Conservation (phyloP, 2,329 filamentous ascomycete genomes). For the Trichoderma sp. region DNA sequence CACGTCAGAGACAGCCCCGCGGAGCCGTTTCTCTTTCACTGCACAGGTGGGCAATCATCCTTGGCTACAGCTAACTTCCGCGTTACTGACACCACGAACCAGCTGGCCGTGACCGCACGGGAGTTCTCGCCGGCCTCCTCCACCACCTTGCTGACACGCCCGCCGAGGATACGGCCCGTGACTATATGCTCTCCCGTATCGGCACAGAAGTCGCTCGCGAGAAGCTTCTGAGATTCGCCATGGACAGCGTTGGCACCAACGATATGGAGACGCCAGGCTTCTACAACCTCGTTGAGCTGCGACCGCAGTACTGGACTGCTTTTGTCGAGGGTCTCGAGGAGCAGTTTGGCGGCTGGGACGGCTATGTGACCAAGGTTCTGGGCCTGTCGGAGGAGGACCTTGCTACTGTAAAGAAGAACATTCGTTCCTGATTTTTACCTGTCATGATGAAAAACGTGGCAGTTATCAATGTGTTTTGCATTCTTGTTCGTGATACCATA, state of each 20-base stretch:
- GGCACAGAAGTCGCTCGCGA: slow-evolving; percentile 51
- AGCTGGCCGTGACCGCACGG: slow-evolving; percentile 56
- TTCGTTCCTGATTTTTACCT: slow-evolving; percentile 27
- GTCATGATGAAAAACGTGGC: not conserved
- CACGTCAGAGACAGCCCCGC: slow-evolving; percentile 45
- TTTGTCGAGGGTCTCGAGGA: slow-evolving; percentile 44
- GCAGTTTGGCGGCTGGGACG: slow-evolving; percentile 48
- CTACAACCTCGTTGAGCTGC: slow-evolving; percentile 45
- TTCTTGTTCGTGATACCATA: slow-evolving; percentile 18
- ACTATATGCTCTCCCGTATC: slow-evolving; percentile 54
- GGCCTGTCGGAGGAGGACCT: slow-evolving; percentile 47
- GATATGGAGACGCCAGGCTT: slow-evolving; percentile 46
- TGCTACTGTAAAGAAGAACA: slow-evolving; percentile 45
- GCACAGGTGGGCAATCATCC: slow-evolving; percentile 42
- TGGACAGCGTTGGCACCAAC: slow-evolving; percentile 35
- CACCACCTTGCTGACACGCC: slow-evolving; percentile 48
- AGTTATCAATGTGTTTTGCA: not conserved
- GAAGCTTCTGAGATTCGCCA: slow-evolving; percentile 43
- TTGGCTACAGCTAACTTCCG: not conserved
- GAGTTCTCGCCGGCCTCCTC: slow-evolving; percentile 49
- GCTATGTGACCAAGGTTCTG: slow-evolving; percentile 44
- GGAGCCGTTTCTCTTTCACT: slow-evolving; percentile 51
- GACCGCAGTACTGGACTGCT: slow-evolving; percentile 42
- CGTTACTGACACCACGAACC: not conserved
- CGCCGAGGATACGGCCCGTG: slow-evolving; percentile 41